Conservation (phyloP, 139 green algal species). For the Auxenochlorella pyrenoidosa region DNA sequence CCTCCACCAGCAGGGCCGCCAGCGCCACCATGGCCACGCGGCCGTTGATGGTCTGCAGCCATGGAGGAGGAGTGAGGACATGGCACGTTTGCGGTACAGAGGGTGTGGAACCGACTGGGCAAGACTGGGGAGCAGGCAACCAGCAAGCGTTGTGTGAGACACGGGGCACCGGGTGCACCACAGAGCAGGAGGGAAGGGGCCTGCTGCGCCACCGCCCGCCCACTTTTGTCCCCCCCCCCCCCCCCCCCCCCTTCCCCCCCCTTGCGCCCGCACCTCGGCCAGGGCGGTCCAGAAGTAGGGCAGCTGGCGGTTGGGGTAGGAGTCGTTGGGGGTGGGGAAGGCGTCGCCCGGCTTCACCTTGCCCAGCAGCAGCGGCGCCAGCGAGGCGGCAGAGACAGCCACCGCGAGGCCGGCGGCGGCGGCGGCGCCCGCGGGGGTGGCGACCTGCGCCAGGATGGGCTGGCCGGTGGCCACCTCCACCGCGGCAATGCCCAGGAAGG, state of each 20-base stretch:
- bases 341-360: not conserved
- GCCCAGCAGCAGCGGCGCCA: slow-evolving; percentile 33
- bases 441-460: not conserved
- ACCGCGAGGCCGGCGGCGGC: not conserved
- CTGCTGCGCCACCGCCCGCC: too few species aligned
- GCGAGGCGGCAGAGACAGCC: slow-evolving; percentile 1
- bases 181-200: too few species aligned
- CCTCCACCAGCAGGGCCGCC: slow-evolving; percentile 16
- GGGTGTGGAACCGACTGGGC: too few species aligned
- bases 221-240: too few species aligned
- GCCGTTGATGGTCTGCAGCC: slow-evolving; percentile 19
- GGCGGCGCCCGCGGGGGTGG: slow-evolving; percentile 1
- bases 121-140: too few species aligned
- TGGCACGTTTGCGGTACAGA: not conserved
- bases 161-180: too few species aligned
- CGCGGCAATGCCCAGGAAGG: slow-evolving; percentile 55
- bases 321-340: slow-evolving; percentile 35
- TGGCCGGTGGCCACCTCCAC: slow-evolving; percentile 29
- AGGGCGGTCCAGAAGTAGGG: slow-evolving; percentile 33
- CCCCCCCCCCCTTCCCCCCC: too few species aligned
- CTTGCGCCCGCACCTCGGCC: slow-evolving; percentile 3
- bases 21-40: slow-evolving; percentile 36
- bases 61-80: not conserved
- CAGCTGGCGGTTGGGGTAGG: slow-evolving; percentile 34
- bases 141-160: too few species aligned